Percentiles rank a stretch among this genome's conserved stretches.
These are phyloP conservation scores for Aspergillus leporis DNA, from an alignment of 495 filamentous ascomycete species.

Conservation along the genomic window DNA sequence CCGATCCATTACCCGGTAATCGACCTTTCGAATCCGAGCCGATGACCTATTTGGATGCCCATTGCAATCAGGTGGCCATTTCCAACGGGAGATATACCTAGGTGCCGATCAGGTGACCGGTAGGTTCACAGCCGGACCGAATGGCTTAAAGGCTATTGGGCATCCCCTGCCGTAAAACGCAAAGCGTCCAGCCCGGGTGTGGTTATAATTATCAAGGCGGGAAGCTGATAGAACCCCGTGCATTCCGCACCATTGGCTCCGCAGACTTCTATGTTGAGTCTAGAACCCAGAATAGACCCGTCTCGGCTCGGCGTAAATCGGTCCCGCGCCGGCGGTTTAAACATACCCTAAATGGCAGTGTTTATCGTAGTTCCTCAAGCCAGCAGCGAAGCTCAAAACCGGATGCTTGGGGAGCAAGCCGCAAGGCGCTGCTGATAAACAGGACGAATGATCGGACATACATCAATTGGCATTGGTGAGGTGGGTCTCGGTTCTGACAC, in stretches of 20 bases:
- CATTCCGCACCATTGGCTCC: background rate
- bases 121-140: background rate
- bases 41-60: too few relatives aligned
- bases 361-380: background rate
- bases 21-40: background rate
- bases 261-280: background rate
- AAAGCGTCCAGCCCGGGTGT: background rate
- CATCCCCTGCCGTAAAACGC: background rate
- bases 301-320: background rate
- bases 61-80: background rate
- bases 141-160: background rate
- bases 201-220: background rate
- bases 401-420: background rate
- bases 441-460: background rate
- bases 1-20: background rate
- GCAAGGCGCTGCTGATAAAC: background rate
- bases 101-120: conserved; percentile 1
- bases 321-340: conserved; percentile 1
- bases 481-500: background rate
- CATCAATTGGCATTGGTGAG: background rate
- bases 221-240: background rate
- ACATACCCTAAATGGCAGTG: background rate
- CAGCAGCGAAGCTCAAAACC: background rate
- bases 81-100: background rate
- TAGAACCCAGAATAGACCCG: background rate